These are phyloP conservation scores for Thelephora terrestris DNA, from an alignment of 1,284 basidiomycete species.

Conservation along the genomic window DNA sequence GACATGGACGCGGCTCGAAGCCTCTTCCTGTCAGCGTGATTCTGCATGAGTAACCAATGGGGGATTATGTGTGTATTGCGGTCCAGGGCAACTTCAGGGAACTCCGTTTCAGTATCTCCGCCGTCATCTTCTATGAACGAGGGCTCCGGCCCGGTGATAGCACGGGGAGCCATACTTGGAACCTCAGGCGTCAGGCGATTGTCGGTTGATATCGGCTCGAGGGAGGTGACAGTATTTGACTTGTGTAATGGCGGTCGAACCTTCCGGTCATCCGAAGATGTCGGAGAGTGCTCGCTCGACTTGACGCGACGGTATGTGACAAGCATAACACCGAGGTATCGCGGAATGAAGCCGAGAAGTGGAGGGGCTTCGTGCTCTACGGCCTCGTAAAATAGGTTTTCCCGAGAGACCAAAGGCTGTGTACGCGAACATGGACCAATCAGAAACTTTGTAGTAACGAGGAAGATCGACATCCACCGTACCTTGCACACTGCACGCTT, in stretches of 20 bases:
- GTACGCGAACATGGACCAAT: neutral
- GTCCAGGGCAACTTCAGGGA: slow-evolving; percentile 87
- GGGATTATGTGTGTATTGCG: slow-evolving; percentile 95
- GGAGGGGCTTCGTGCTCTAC: slow-evolving; percentile 91
- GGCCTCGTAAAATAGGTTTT: slow-evolving; percentile 97
- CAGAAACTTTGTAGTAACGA: slow-evolving; percentile 19
- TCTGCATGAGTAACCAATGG: slow-evolving; percentile 64
- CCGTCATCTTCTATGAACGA: slow-evolving; percentile 15
- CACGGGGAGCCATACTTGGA: slow-evolving; percentile 6
- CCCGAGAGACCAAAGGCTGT: slow-evolving; percentile 89
- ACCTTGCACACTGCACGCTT: slow-evolving; percentile 98
- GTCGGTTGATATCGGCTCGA: neutral
- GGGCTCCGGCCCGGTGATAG: neutral
- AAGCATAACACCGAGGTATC: slow-evolving; percentile 96
- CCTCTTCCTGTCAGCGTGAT: neutral
- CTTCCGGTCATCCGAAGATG: slow-evolving; percentile 15
- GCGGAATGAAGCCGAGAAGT: slow-evolving; percentile 86
- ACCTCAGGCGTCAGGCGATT: neutral
- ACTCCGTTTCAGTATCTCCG: slow-evolving; percentile 47
- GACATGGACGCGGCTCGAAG: slow-evolving; percentile 37
- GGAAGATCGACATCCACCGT: slow-evolving; percentile 20
- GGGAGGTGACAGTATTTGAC: slow-evolving; percentile 6
- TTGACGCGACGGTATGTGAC: slow-evolving; percentile 81
- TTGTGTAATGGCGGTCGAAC: slow-evolving; percentile 6
- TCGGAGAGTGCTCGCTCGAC: neutral